Evolutionary conservation across 2,329 filamentous ascomycete genomes (phyloP).

Genomic region (Trichophyton simii): DNA sequence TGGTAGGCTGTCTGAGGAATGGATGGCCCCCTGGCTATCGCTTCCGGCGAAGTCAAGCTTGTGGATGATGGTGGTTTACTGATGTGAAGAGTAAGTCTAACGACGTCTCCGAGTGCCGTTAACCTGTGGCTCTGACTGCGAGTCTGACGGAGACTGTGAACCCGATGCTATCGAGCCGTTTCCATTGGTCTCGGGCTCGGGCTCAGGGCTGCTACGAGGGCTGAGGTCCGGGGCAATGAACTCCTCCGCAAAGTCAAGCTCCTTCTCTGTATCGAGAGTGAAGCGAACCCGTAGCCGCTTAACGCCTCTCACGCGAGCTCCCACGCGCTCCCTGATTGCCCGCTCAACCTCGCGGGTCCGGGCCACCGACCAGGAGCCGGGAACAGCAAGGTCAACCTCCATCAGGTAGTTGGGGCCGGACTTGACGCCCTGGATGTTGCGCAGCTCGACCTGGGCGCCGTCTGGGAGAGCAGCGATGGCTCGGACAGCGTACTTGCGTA

Average conservation of each 20-base stretch:
- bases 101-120: neutral
- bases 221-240: slow-evolving; percentile 57
- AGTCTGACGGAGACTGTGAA: neutral
- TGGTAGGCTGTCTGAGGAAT: no score
- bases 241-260: slow-evolving; percentile 58
- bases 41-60: no score
- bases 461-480: slow-evolving; percentile 45
- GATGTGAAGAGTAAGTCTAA: neutral
- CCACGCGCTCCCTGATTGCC: slow-evolving; percentile 57
- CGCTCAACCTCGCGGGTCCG: slow-evolving; percentile 59
- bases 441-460: slow-evolving; percentile 53
- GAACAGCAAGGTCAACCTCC: slow-evolving; percentile 75
- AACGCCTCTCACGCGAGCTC: slow-evolving; percentile 67
- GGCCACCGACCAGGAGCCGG: slow-evolving; percentile 61
- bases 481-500: slow-evolving; percentile 53
- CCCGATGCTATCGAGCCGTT: slow-evolving; percentile 13
- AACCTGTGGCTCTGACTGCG: neutral
- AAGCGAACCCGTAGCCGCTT: slow-evolving; percentile 76
- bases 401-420: slow-evolving; percentile 93
- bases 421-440: slow-evolving; percentile 78
- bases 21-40: no score
- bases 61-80: no score
- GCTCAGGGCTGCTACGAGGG: slow-evolving; percentile 46
- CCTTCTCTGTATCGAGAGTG: slow-evolving; percentile 51
- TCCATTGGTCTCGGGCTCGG: slow-evolving; percentile 40